Conservation (phyloP, 352 stramenopile genomes). For the Hyaloperonospora brassicae region DNA sequence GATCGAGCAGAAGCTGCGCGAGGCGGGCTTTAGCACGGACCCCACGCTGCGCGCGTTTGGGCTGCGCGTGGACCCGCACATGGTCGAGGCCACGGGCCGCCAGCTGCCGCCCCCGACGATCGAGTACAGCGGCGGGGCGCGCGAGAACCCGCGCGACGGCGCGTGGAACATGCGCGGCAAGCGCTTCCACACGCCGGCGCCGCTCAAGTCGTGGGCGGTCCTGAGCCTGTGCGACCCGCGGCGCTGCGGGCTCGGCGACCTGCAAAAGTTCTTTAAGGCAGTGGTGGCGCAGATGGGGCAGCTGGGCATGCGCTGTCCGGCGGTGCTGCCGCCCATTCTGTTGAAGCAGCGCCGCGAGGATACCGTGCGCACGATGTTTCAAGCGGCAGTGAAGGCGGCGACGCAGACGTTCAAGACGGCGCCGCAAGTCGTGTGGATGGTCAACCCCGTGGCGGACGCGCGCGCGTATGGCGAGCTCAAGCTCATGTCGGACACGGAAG, state of each 20-base stretch:
- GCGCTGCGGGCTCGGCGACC: conserved; percentile 21
- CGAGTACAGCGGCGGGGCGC: conserved; percentile 37
- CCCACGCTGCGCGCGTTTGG: conserved; percentile 49
- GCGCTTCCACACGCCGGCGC: conserved; percentile 34
- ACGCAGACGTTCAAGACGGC: conserved; percentile 15
- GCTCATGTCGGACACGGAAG: conserved; percentile 55
- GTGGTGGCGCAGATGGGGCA: conserved; percentile 45
- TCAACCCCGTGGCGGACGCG: conserved; percentile 39
- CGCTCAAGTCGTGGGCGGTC: conserved; percentile 39
- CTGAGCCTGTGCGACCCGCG: conserved; percentile 48
- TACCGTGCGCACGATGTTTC: conserved; percentile 34
- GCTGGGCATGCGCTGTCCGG: conserved; percentile 45
- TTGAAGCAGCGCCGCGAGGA: conserved; percentile 28
- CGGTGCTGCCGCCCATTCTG: conserved; percentile 34
- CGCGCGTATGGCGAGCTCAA: conserved; percentile 63
- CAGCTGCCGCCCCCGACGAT: conserved; percentile 40
- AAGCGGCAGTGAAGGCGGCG: background rate
- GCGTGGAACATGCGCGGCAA: conserved; percentile 68
- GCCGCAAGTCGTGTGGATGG: conserved; percentile 53
- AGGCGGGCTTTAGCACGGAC: conserved; percentile 50
- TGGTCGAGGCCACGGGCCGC: conserved; percentile 44
- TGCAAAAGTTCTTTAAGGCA: conserved; percentile 51
- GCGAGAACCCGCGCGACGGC: conserved; percentile 45
- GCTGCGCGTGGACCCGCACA: conserved; percentile 41
- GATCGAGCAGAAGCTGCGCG: conserved; percentile 53